Base-by-base conservation (phyloP, 169 alveolate genomes). In the Plasmodium vivax region DNA sequence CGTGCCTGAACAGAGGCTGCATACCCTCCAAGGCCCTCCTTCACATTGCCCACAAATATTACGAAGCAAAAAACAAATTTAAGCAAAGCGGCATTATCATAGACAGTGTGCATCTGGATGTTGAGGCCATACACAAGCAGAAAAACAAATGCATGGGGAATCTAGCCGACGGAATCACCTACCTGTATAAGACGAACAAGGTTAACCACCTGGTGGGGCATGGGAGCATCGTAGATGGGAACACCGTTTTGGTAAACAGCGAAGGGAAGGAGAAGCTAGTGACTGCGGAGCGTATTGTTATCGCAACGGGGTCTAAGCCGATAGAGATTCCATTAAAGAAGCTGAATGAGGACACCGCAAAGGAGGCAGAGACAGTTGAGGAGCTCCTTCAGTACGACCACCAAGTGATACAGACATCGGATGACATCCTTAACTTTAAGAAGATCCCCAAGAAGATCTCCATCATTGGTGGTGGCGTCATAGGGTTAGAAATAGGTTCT, bases 1-100 rank as follows among this genome's bases (percentile, higher is more conserved):
- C 99, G 2, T 99, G 99, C 96, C 98, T 99, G 56, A 99, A 99
- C 94, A 99, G 99, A 43, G 99, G 99, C 3, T 99, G 99, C 94
- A 99, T 99, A 82, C 99, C 99, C 4, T 98, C 99, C 32, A 99
- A 99, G 94, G 98, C 99, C 56, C 97, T 98, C 88, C 98, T 98
- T 34, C 98, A 98, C 94, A 98, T 98, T 47, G 97, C 99, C 27
- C 99, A 98, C 96, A 97, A 98, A 83, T 98, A 96, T 96, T 96
- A 97, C 32, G 98, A 96, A 85, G 43, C 95, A 23, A 83, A 47
- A 74, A 38, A 68, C 23, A 19, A 83, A 45, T 83, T 92, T 34
- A 96, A 96, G 47, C 84, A 95, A 72, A 81, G 93, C 2, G 97
- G 97, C 2, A 82, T 96, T 19, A 38, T 81, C 47, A 8, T 90